Base-by-base conservation (phyloP, 139 green algal genomes). In the Volvox africanus region DNA sequence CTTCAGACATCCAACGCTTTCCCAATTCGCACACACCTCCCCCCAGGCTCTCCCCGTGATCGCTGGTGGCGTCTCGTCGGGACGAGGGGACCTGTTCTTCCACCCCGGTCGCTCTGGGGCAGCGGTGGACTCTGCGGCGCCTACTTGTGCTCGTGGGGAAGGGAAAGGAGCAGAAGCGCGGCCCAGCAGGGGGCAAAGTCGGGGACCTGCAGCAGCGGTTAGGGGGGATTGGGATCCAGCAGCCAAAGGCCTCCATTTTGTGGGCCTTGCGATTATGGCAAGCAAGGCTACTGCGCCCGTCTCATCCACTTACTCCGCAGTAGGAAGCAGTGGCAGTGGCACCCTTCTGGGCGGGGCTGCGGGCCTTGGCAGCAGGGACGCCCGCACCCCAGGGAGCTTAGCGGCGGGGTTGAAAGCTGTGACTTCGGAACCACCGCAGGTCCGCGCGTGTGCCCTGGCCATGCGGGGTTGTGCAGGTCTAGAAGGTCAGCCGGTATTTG, bases 11-110 rank as follows among this genome's bases (percentile, higher is more conserved):
- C 65, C 65, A 73, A 73, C 65, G 21, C 65, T 55, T 55, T 12
- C 71, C 71, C 32, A 33, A n/a, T 21, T 26, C 78, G 36, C 35
- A 19, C 30, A 20, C 21, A 50, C 20, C 35, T 37, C 79, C 79
- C 33, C 26, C 22, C 35, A 89, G 84, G 28, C 37, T 6, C 85
- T 36, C 0, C 85, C 85, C 18, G 85, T 89, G 37, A 82, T 89
- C 44, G 36, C 85, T 6, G 85, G 85, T 36, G 85, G 85, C 12
- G 85, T 89, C 69, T 71, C 85, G 37, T 89, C 85, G 18, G 69
- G 69, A 20, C 18, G n/a, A 13, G 69, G 83, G 26, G 68, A 82
- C 85, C 85, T 89, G 12, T 89, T 82, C 85, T 89, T 89, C 85
- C 85, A 89, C 85, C 85, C 26, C 21, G 85, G 35, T 17, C 19